Conservation (phyloP, 768 basidiomycete species). For the Chalciporus pseudorubinellus region DNA sequence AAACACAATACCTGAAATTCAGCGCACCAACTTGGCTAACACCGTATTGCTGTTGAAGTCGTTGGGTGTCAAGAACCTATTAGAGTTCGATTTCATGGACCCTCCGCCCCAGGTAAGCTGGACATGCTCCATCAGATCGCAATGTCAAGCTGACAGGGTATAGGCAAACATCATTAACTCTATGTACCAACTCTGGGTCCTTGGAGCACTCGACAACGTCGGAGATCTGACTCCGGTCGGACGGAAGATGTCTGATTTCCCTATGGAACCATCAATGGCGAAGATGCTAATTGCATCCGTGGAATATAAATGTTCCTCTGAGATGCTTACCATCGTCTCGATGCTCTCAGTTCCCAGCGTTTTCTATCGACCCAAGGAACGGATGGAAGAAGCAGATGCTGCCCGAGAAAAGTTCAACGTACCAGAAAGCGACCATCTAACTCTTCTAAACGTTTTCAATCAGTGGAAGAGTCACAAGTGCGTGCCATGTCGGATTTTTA, state of each 20-base stretch:
- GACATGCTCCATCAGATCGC: neutral
- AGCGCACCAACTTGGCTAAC: constrained; percentile 95
- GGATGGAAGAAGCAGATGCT: constrained; percentile 97
- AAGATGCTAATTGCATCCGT: constrained; percentile 95
- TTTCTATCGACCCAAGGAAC: constrained; percentile 95
- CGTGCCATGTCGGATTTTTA: constrained; percentile 23
- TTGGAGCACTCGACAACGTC: constrained; percentile 94
- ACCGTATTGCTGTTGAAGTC: constrained; percentile 94
- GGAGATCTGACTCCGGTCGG: constrained; percentile 93
- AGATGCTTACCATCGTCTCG: constrained; percentile 98
- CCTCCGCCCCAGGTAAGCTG: constrained; percentile 90
- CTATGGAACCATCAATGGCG: constrained; percentile 98
- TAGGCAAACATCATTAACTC: constrained; percentile 97
- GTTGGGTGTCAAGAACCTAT: constrained; percentile 91
- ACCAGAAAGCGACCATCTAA: constrained; percentile 96
- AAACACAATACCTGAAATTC: constrained; percentile 95
- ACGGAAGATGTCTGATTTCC: constrained; percentile 98
- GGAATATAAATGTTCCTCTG: constrained; percentile 87
- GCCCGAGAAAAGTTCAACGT: constrained; percentile 98
- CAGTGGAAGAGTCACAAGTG: constrained; percentile 98
- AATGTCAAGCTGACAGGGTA: neutral
- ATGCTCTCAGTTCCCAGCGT: constrained; percentile 99
- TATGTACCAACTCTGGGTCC: constrained; percentile 99
- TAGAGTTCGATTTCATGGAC: constrained; percentile 99
- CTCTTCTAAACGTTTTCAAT: constrained; percentile 91